phyloP scores from a whole-genome alignment of 306 rosid genomes.

The Urtica urens region DNA sequence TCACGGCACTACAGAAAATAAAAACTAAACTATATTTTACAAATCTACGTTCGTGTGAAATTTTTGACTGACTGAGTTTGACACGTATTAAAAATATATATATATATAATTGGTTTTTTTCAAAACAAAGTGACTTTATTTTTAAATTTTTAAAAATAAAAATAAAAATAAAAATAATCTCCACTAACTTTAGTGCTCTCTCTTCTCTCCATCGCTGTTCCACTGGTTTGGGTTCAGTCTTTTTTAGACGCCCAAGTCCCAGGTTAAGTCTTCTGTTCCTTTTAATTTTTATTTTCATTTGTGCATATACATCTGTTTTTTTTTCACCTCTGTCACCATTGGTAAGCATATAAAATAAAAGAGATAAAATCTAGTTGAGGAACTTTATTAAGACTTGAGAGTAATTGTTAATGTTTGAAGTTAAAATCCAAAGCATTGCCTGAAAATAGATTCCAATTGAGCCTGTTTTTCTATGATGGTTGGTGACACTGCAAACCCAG shows the following conservation, averaged over 20 bases:
- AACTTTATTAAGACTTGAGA: too few relatives aligned
- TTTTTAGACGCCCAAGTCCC: neutral
- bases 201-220: too few relatives aligned
- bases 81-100: constrained; percentile 5
- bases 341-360: too few relatives aligned
- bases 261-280: neutral
- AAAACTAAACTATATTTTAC: neutral
- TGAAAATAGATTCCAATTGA: neutral
- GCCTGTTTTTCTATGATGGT: constrained; percentile 4
- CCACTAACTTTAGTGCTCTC: constrained; percentile 8
- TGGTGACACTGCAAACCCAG: constrained; percentile 2
- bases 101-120: neutral
- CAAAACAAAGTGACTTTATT: neutral
- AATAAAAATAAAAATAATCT: too few relatives aligned
- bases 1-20: constrained; percentile 5
- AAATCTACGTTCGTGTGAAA: neutral
- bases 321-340: too few relatives aligned
- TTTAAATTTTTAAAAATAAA: too few relatives aligned
- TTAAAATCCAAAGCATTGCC: neutral
- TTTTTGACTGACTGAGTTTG: neutral
- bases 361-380: too few relatives aligned
- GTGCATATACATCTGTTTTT: too few relatives aligned
- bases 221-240: neutral
- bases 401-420: neutral
- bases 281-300: neutral